Base-by-base conservation (phyloP, 768 basidiomycete species). In the Agrocybe praecox region DNA sequence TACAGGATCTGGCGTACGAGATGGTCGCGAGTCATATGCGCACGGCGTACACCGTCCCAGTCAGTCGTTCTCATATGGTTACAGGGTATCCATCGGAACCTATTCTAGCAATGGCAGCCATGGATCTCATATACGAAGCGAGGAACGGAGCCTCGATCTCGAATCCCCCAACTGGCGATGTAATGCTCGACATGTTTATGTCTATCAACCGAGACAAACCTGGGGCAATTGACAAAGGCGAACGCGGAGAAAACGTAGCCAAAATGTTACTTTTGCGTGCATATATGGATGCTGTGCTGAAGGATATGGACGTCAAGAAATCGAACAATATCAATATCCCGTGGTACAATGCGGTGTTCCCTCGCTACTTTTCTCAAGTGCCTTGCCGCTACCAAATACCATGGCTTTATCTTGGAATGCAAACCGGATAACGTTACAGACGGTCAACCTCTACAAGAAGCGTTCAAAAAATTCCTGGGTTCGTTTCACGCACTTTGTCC, bases 31-130 rank as follows among this genome's bases (percentile, higher is more conserved):
- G 62, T 50, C 65, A 70, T 55, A 67, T 72, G 67, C 64, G 66
- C 23, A 59, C 65, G 24, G 66, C 56, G 8, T 71, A 56, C 53
- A 65, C 65, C 18, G 56, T 72, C 11, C 71, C 70, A 10, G 21
- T 40, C 2, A 22, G 63, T 55, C 62, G 58, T 11, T 69, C 67
- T 40, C 14, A 15, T 40, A 23, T 74, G 26, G 55, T 52, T 14
- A 64, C 71, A 21, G 68, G 69, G 17, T 71, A 69, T 43, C 62
- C 73, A 7, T 73, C 73, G 14, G 73, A 75, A 62, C 71, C 72
- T n/a, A 46, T 73, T 22, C 65, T 74, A 2, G 72, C 71, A 6
- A 69, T 72, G 50, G 73, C 69, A 33, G 71, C 72, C 10, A 23
- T 56, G 26, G 24, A 21, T 23, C 42, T 49, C 34, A 24, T 56